Evolutionary conservation across 2,329 filamentous ascomycete species (phyloP).

Genomic region (Fusarium continuum): DNA sequence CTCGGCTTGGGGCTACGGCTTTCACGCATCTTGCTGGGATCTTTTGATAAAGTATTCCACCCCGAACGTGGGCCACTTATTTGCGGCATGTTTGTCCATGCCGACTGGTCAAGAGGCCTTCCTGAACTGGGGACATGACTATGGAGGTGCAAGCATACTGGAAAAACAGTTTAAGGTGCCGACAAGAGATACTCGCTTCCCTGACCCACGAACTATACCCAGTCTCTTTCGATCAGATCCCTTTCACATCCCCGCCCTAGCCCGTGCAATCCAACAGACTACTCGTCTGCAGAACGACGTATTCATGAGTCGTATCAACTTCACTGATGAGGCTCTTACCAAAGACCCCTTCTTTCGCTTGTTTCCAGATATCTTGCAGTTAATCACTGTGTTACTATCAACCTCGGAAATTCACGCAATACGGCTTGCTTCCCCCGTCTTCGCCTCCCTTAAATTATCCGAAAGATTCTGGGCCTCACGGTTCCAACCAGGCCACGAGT

Average conservation of each 20-base stretch:
- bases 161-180: neutral
- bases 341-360: slow-evolving; percentile 9
- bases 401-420: slow-evolving; percentile 10
- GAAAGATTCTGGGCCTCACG: slow-evolving; percentile 29
- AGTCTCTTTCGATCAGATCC: neutral
- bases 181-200: neutral
- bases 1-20: slow-evolving; percentile 15
- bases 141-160: neutral
- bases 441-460: neutral
- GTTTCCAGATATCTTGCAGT: slow-evolving; percentile 13
- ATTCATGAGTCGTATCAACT: neutral
- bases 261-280: neutral
- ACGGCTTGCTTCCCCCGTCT: slow-evolving; percentile 15
- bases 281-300: neutral
- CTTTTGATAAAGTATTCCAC: neutral
- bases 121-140: slow-evolving; percentile 26
- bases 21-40: slow-evolving; percentile 19
- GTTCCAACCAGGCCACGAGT: slow-evolving; percentile 15
- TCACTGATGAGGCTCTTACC: neutral
- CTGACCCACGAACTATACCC: rapidly evolving
- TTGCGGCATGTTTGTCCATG: slow-evolving; percentile 17
- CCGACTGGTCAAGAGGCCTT: neutral
- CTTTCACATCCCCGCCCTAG: rapidly evolving
- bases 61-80: neutral
- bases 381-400: neutral